These are phyloP conservation scores for Colletotrichum liaoningense DNA, from an alignment of 2,329 filamentous ascomycete genomes.

Conservation along the genomic window DNA sequence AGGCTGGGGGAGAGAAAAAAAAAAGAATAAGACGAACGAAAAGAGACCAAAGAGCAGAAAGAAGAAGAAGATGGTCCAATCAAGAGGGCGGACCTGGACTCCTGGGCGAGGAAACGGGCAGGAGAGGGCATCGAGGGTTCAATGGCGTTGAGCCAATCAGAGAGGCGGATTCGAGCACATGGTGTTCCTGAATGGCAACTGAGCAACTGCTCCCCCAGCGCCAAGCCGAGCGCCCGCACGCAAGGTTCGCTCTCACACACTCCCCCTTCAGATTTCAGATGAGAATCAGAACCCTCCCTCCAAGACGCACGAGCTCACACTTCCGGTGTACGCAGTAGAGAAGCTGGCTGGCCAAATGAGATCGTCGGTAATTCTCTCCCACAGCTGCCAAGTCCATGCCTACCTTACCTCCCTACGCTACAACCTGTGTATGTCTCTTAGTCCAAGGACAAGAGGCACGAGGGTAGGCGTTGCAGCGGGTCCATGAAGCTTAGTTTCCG, in stretches of 20 bases:
- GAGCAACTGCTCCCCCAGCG: conserved; percentile 2
- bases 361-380: conserved; percentile 1
- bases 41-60: background rate
- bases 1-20: background rate
- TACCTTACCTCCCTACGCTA: background rate
- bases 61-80: conserved; percentile 15
- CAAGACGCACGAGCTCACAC: background rate
- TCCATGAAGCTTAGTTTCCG: background rate
- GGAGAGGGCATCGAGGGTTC: conserved; percentile 30
- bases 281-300: background rate
- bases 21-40: background rate
- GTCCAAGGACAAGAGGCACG: background rate
- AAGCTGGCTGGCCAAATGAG: conserved; percentile 8
- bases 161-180: conserved; percentile 30
- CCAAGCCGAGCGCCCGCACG: conserved; percentile 8
- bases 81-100: conserved; percentile 10
- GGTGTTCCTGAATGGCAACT: conserved; percentile 32
- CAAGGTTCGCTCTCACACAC: background rate
- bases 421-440: conserved; percentile 10
- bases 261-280: background rate
- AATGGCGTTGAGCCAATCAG: conserved; percentile 22
- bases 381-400: conserved; percentile 14
- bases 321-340: too few species aligned
- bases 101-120: conserved; percentile 35
- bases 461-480: background rate